Evolutionary conservation across 2,329 filamentous ascomycete genomes (phyloP).

Genomic region (Penicillium sp.): DNA sequence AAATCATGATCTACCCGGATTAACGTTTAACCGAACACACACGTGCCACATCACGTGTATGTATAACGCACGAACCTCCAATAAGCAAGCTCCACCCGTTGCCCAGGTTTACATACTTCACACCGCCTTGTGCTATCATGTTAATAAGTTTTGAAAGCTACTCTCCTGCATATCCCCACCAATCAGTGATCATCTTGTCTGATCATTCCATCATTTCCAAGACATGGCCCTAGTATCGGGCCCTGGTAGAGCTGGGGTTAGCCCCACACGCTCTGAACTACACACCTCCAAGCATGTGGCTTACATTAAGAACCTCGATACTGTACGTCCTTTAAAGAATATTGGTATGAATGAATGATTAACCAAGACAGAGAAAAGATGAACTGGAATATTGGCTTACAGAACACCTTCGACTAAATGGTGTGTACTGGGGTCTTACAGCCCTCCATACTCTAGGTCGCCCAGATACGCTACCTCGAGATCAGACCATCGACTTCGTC

Average conservation of each 20-base stretch:
- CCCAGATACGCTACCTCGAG: conserved; percentile 75
- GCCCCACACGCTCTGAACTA: conserved; percentile 51
- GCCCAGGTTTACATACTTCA: too few relatives aligned
- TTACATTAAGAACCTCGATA: conserved; percentile 91
- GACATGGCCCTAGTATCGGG: conserved; percentile 61
- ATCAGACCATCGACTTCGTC: conserved; percentile 86
- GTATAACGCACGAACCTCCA: too few relatives aligned
- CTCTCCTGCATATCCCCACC: conserved; percentile 5
- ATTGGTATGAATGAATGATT: conserved; percentile 25
- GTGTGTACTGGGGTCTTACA: conserved; percentile 93
- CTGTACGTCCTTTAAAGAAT: conserved; percentile 53
- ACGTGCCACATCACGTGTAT: too few relatives aligned
- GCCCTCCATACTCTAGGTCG: conserved; percentile 80
- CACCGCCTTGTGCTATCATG: neutral
- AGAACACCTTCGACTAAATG: conserved; percentile 91
- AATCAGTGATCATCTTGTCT: conserved; percentile 10
- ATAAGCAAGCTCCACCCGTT: too few relatives aligned
- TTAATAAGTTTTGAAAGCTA: neutral
- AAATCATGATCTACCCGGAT: too few relatives aligned
- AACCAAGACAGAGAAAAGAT: conserved; percentile 68
- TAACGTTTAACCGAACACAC: too few relatives aligned
- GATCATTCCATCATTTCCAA: neutral
- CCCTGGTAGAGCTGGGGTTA: conserved; percentile 53
- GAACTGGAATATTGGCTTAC: conserved; percentile 98
- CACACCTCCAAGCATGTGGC: conserved; percentile 71